Evolutionary conservation across 2,329 filamentous ascomycete species (phyloP).

Genomic region (Davidsoniella eucalypti): DNA sequence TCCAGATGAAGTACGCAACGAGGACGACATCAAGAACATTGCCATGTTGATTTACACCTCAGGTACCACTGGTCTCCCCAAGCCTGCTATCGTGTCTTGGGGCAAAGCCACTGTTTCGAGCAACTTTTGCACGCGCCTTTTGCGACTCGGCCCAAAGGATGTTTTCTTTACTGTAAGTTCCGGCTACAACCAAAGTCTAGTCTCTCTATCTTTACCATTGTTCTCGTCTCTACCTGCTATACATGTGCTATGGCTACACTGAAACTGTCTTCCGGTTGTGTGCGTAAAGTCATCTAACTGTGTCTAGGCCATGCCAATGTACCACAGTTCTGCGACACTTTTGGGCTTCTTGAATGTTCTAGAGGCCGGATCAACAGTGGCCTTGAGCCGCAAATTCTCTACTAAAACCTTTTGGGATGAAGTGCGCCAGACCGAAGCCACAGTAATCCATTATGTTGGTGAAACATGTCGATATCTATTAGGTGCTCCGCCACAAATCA

Average conservation of each 20-base stretch:
- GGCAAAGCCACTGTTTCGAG: conserved; percentile 41
- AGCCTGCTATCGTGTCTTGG: conserved; percentile 64
- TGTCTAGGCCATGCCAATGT: conserved; percentile 64
- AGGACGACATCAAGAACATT: conserved; percentile 37
- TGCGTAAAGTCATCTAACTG: too few relatives aligned
- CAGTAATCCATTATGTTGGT: conserved; percentile 72
- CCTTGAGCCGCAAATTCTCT: conserved; percentile 64
- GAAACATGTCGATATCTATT: conserved; percentile 76
- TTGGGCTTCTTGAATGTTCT: conserved; percentile 51
- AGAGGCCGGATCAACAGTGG: conserved; percentile 44
- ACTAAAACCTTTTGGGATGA: conserved; percentile 63
- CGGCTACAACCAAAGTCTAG: background rate
- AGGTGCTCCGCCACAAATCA: conserved; percentile 43
- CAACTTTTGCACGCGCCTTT: conserved; percentile 35
- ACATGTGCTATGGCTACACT: too few relatives aligned
- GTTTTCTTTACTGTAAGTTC: conserved; percentile 54
- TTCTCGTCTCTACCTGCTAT: too few relatives aligned
- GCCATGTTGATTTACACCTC: conserved; percentile 70
- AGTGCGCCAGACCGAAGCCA: conserved; percentile 52
- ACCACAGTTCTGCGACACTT: conserved; percentile 64
- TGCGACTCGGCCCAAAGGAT: conserved; percentile 44
- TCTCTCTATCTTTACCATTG: too few relatives aligned
- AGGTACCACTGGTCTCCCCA: conserved; percentile 72
- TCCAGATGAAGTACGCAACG: conserved; percentile 38
- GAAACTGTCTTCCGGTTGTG: too few relatives aligned